Conservation (phyloP, 331 rosid species). For the Spiraea crenata region DNA sequence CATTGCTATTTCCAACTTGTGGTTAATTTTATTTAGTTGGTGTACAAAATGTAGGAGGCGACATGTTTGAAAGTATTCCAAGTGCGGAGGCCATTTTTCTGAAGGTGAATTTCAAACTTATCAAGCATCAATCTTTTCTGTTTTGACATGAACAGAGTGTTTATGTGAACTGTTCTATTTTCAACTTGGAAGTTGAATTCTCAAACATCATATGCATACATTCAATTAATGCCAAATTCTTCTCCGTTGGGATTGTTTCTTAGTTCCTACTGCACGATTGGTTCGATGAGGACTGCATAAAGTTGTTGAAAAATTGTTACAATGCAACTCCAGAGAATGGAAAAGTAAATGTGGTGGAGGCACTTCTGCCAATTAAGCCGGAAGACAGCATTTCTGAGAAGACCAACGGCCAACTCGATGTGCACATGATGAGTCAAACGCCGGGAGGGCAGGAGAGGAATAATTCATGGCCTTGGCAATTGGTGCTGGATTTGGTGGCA, state of each 20-base stretch:
- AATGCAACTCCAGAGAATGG: conserved; percentile 31
- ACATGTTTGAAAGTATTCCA: conserved; percentile 55
- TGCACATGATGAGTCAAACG: conserved; percentile 38
- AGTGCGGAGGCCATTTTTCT: conserved; percentile 46
- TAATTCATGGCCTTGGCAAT: conserved; percentile 8
- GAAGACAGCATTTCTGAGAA: background rate
- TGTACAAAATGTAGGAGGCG: conserved; percentile 44
- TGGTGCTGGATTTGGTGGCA: conserved; percentile 32
- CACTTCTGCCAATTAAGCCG: conserved; percentile 23
- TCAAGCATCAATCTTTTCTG: background rate
- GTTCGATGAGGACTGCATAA: conserved; percentile 40
- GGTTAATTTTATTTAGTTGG: conserved; percentile 20
- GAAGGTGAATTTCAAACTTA: conserved; percentile 35
- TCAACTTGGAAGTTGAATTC: too few species aligned
- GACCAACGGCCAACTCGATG: conserved; percentile 22
- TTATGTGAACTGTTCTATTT: too few species aligned
- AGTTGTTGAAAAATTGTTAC: conserved; percentile 26
- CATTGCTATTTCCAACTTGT: background rate
- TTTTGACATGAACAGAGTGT: background rate
- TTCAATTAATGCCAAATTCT: background rate
- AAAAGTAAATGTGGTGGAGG: conserved; percentile 42
- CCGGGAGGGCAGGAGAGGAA: conserved; percentile 49
- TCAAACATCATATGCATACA: too few species aligned
- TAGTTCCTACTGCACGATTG: conserved; percentile 54
- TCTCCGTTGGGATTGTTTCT: background rate